These are phyloP conservation scores for Oryza nivara DNA, from an alignment of 176 grass and related monocot species.

Conservation along the genomic window DNA sequence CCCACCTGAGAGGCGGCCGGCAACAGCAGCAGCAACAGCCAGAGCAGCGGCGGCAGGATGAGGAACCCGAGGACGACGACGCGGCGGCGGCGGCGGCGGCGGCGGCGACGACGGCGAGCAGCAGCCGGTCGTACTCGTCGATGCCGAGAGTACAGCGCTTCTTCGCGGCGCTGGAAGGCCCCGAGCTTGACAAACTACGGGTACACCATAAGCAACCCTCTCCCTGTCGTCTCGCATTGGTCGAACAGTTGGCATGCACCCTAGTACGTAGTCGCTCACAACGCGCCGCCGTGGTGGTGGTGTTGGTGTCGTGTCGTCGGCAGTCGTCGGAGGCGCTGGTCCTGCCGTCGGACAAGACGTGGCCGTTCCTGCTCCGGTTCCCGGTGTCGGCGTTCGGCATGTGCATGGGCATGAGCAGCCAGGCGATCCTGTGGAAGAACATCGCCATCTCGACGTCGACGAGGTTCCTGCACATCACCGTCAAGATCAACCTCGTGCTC, in stretches of 20 bases:
- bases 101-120: not conserved
- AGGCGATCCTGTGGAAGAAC: constrained; percentile 88
- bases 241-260: not conserved
- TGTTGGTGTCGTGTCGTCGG: not conserved
- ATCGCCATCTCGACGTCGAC: constrained; percentile 78
- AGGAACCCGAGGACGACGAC: constrained; percentile 19
- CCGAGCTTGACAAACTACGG: constrained; percentile 83
- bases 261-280: not conserved
- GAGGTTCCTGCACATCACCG: constrained; percentile 73
- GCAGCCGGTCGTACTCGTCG: not conserved
- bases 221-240: constrained; percentile 1
- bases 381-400: constrained; percentile 87
- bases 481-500: constrained; percentile 69
- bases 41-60: not conserved
- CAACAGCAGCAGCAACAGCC: not conserved
- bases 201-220: constrained; percentile 38
- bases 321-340: constrained; percentile 79
- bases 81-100: not conserved
- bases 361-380: constrained; percentile 98
- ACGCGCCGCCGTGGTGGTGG: not conserved
- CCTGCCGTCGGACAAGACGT: constrained; percentile 78
- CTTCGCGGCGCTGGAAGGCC: constrained; percentile 95
- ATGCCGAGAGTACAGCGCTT: constrained; percentile 73
- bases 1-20: constrained; percentile 55
- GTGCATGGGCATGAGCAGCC: constrained; percentile 88